phyloP scores from a whole-genome alignment of 164 flowering plant genomes.

The Aristolochia californica region DNA sequence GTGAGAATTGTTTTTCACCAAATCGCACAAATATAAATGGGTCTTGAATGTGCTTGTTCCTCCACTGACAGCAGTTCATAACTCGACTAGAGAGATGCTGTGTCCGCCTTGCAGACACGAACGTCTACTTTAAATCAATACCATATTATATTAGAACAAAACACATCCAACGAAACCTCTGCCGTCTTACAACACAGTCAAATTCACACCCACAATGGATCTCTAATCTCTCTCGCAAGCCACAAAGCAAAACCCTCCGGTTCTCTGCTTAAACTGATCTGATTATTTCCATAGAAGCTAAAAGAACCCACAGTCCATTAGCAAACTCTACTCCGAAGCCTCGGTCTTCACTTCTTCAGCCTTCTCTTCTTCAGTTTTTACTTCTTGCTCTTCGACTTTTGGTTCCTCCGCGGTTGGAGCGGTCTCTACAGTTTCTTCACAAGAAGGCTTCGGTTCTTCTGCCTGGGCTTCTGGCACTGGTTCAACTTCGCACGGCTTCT shows the following conservation, averaged over 20 bases:
- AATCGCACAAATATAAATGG: no score
- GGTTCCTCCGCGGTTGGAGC: background rate
- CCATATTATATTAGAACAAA: no score
- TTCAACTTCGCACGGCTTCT: background rate
- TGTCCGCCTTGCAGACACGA: no score
- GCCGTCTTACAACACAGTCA: no score
- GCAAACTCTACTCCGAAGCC: background rate
- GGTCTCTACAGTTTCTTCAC: background rate
- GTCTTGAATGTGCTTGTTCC: no score
- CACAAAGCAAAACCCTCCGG: background rate
- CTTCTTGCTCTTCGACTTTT: background rate
- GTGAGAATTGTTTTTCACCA: no score
- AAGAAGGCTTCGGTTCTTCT: background rate
- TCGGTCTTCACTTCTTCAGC: background rate
- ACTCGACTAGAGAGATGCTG: no score
- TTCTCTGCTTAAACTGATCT: background rate
- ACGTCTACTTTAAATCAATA: no score
- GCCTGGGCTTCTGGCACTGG: background rate
- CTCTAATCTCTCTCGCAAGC: background rate
- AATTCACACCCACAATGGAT: no score
- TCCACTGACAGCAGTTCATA: no score
- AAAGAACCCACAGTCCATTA: background rate
- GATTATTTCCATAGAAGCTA: no score
- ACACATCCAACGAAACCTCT: no score
- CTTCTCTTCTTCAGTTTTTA: background rate